A percentile compares a stretch with the other conserved stretches of the same genome.
Evolutionary conservation across 257 asterid genomes (phyloP).

Genomic region (Nicotiana obtusifolia): DNA sequence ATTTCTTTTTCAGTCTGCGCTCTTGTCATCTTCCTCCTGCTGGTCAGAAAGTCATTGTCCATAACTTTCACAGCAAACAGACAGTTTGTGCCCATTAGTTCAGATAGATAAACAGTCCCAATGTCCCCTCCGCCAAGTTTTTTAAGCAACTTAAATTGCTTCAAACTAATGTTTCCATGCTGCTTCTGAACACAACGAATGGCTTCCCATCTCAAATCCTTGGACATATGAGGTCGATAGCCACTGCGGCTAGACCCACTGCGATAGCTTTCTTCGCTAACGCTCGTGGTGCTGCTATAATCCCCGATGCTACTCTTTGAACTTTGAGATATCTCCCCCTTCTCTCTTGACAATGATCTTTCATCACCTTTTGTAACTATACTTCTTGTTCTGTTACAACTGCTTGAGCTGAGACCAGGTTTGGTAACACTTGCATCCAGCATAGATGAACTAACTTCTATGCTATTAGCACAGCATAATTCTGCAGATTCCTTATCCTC

Average conservation of each 20-base stretch:
- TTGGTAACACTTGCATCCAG: conserved; percentile 23
- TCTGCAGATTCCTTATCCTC: conserved; percentile 30
- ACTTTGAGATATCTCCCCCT: conserved; percentile 66
- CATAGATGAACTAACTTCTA: conserved; percentile 23
- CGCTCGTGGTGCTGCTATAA: conserved; percentile 66
- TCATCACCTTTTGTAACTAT: conserved; percentile 34
- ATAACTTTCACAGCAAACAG: conserved; percentile 78
- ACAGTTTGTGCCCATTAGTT: conserved; percentile 66
- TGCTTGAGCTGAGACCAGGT: conserved; percentile 17
- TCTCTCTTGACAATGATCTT: conserved; percentile 49
- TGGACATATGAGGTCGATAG: conserved; percentile 74
- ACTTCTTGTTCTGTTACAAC: conserved; percentile 28
- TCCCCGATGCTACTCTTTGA: conserved; percentile 81
- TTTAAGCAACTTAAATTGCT: conserved; percentile 60
- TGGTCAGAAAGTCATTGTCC: conserved; percentile 52
- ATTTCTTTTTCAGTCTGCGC: conserved; percentile 85
- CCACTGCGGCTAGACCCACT: conserved; percentile 68
- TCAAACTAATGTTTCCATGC: conserved; percentile 52
- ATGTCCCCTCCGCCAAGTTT: conserved; percentile 89
- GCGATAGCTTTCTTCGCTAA: conserved; percentile 63
- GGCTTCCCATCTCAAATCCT: conserved; percentile 88
- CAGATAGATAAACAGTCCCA: conserved; percentile 71
- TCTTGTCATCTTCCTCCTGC: conserved; percentile 57
- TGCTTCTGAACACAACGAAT: conserved; percentile 53
- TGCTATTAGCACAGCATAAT: conserved; percentile 23